Evolutionary conservation across 768 basidiomycete genomes (phyloP).

Genomic region (Boletus insuetus): DNA sequence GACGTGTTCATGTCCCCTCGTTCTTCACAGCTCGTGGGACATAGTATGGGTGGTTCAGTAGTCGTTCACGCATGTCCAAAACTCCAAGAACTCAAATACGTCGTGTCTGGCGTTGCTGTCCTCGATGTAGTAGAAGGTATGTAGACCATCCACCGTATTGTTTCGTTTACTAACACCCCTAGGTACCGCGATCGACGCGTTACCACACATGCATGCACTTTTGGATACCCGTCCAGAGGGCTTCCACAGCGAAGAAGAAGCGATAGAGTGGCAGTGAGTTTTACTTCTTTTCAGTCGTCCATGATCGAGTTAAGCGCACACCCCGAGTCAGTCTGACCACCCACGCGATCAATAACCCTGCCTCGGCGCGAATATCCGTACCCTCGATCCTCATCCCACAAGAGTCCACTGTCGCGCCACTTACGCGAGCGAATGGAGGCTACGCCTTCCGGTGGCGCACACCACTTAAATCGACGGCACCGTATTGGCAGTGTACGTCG

Average conservation of each 20-base stretch:
- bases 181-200: constrained; percentile 92
- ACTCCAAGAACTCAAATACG: constrained; percentile 66
- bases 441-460: constrained; percentile 73
- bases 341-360: constrained; percentile 74
- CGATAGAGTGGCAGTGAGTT: constrained; percentile 94
- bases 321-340: constrained; percentile 58
- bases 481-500: constrained; percentile 82
- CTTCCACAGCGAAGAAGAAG: constrained; percentile 80
- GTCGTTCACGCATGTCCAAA: constrained; percentile 66
- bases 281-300: background rate
- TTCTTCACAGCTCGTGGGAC: constrained; percentile 66
- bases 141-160: background rate
- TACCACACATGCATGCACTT: constrained; percentile 89
- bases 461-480: constrained; percentile 76
- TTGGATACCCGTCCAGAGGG: constrained; percentile 83
- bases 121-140: constrained; percentile 91
- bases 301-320: background rate
- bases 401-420: constrained; percentile 33
- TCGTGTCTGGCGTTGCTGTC: constrained; percentile 73
- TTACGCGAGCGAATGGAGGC: constrained; percentile 24
- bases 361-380: constrained; percentile 86
- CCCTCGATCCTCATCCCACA: constrained; percentile 68
- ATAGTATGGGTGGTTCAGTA: constrained; percentile 94
- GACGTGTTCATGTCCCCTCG: background rate
- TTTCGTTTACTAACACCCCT: background rate